Percentiles rank a stretch among this genome's conserved stretches.
Conservation (phyloP, 106 monocot species). For the Gastrodia elata region DNA sequence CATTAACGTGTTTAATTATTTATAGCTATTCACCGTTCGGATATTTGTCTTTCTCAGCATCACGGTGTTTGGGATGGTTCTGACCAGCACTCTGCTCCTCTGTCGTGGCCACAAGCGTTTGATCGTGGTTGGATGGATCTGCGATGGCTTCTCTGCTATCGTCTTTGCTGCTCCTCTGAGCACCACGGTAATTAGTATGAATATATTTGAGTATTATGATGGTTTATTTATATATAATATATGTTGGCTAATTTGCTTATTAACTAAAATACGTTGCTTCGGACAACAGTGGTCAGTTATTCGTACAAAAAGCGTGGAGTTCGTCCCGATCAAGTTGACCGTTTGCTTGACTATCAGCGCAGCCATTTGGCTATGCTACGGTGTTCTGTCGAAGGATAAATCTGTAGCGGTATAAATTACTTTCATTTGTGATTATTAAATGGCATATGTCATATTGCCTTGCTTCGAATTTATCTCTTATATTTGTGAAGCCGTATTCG, state of each 20-base stretch:
- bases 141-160: constrained; percentile 33
- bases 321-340: constrained; percentile 40
- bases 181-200: constrained; percentile 32
- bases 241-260: not conserved
- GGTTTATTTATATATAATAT: not conserved
- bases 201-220: no score
- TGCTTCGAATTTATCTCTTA: no score
- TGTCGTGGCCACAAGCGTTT: constrained; percentile 9
- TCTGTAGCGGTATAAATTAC: constrained; percentile 36
- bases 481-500: no score
- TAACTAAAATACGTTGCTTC: not conserved
- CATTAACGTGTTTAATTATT: not conserved
- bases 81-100: constrained; percentile 33
- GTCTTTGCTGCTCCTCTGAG: constrained; percentile 60
- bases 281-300: constrained; percentile 39
- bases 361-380: constrained; percentile 29
- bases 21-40: not conserved
- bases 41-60: constrained; percentile 31
- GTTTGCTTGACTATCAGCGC: constrained; percentile 33
- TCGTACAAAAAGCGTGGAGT: constrained; percentile 67
- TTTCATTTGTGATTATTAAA: no score
- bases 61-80: constrained; percentile 30
- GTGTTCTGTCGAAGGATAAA: constrained; percentile 19
- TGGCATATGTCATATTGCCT: no score
- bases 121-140: constrained; percentile 39